phyloP scores from a whole-genome alignment of 2,329 filamentous ascomycete species.

The Diplodia scrobiculata region DNA sequence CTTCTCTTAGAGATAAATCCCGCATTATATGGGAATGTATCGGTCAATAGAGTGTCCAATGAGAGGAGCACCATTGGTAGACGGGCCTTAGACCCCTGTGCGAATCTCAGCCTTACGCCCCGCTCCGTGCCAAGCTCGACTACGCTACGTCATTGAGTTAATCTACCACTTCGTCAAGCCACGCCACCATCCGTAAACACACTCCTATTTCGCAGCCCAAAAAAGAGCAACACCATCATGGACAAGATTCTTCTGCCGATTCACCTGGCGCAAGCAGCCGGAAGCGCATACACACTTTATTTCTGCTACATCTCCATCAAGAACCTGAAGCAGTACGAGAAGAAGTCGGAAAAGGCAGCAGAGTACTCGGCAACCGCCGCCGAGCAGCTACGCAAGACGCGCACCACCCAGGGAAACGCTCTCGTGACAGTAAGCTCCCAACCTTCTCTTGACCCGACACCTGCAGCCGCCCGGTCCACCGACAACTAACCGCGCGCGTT shows the following conservation, averaged over 20 bases:
- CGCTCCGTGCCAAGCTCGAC: background rate
- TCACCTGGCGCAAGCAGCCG: constrained; percentile 8
- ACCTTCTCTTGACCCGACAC: background rate
- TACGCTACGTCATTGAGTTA: constrained; percentile 10
- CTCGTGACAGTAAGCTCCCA: constrained; percentile 36
- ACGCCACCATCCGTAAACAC: background rate
- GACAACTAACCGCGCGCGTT: background rate
- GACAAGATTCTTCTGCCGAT: constrained; percentile 3
- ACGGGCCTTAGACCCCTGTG: constrained; percentile 5
- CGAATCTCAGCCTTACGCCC: constrained; percentile 25
- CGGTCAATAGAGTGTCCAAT: background rate
- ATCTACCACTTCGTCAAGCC: constrained; percentile 1
- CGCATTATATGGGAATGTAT: background rate
- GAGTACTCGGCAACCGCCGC: constrained; percentile 43
- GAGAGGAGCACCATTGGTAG: background rate
- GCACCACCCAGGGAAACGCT: constrained; percentile 42
- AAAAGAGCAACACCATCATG: background rate
- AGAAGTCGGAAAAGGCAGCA: constrained; percentile 42
- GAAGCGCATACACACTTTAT: constrained; percentile 37
- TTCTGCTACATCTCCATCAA: constrained; percentile 43
- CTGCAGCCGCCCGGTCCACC: background rate
- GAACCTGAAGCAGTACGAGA: constrained; percentile 42
- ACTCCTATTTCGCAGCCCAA: background rate
- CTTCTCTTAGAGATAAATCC: background rate
- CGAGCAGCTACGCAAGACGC: constrained; percentile 40